These are phyloP conservation scores for Phytophthora chlamydospora DNA, from an alignment of 352 stramenopile genomes.

Conservation along the genomic window DNA sequence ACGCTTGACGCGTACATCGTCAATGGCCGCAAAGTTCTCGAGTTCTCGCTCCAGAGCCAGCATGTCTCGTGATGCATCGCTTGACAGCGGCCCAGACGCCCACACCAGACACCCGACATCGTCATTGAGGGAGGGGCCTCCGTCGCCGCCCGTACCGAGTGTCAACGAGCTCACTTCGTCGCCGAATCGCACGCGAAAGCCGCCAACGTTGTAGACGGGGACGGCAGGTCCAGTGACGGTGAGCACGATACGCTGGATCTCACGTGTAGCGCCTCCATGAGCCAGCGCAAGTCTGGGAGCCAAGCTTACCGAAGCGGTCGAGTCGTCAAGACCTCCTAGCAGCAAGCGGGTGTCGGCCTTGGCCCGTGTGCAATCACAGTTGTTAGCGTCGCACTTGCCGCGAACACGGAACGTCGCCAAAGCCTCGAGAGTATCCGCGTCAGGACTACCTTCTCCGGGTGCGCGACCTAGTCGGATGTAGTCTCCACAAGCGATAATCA, in stretches of 20 bases:
- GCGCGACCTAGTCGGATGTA: constrained; percentile 68
- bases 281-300: constrained; percentile 36
- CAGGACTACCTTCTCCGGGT: constrained; percentile 16
- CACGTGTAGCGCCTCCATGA: constrained; percentile 54
- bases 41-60: constrained; percentile 68
- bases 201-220: constrained; percentile 58
- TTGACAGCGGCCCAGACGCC: constrained; percentile 59
- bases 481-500: constrained; percentile 69
- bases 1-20: constrained; percentile 74
- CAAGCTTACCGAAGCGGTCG: constrained; percentile 49
- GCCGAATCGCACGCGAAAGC: constrained; percentile 92
- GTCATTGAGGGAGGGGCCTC: constrained; percentile 70
- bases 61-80: constrained; percentile 49
- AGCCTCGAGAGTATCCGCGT: constrained; percentile 22
- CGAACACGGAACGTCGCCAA: constrained; percentile 66
- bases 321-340: constrained; percentile 54
- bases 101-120: constrained; percentile 82
- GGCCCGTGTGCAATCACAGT: constrained; percentile 48
- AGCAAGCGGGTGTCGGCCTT: constrained; percentile 40
- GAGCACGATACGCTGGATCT: constrained; percentile 76
- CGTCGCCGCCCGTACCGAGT: constrained; percentile 66
- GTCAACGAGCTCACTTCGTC: constrained; percentile 88
- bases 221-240: constrained; percentile 39
- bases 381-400: constrained; percentile 51
- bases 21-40: constrained; percentile 64